phyloP scores from a whole-genome alignment of 225 moss, liverwort and hornwort genomes.

The Rhytidiadelphus loreus region DNA sequence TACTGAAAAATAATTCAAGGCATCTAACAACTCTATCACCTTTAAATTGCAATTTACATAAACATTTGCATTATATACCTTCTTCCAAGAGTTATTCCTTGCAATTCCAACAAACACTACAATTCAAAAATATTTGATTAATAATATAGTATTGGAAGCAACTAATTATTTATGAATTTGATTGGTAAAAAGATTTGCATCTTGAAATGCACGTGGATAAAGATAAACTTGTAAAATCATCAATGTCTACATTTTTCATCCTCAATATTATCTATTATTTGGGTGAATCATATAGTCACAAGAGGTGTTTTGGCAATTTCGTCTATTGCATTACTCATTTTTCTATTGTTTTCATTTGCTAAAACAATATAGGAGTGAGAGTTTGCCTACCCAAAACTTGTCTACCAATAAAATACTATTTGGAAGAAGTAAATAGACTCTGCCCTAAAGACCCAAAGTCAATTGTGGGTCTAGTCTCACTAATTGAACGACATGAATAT shows the following conservation, averaged over 20 bases:
- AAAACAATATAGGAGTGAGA: not conserved
- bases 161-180: too few relatives aligned
- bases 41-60: not conserved
- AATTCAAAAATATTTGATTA: too few relatives aligned
- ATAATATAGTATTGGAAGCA: too few relatives aligned
- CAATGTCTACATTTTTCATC: not conserved
- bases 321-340: not conserved
- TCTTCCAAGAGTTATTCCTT: accelerated
- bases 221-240: too few relatives aligned
- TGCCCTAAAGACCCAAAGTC: not conserved
- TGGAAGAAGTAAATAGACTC: not conserved
- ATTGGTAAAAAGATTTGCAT: too few relatives aligned
- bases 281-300: not conserved
- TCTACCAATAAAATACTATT: not conserved
- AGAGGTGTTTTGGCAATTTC: not conserved
- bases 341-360: not conserved
- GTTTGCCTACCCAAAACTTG: not conserved
- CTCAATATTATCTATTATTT: not conserved
- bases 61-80: not conserved
- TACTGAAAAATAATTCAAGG: not conserved
- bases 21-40: not conserved
- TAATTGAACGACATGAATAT: not conserved
- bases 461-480: not conserved
- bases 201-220: too few relatives aligned
- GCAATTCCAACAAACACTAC: too few relatives aligned